Evolutionary conservation across 179 eudicot species (phyloP).

Genomic region (Beta corolliflora): DNA sequence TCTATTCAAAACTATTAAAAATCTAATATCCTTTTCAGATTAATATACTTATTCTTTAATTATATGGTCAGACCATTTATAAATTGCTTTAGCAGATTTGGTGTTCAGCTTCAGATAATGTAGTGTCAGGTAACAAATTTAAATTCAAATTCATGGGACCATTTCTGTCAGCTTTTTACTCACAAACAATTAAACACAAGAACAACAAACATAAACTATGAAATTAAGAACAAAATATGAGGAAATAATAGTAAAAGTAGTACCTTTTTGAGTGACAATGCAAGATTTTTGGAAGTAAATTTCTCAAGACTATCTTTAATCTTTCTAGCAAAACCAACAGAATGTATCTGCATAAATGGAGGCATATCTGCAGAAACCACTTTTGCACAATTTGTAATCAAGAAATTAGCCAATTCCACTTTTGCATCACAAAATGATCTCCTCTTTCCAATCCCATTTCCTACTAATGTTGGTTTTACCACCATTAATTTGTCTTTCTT

Average conservation of each 20-base stretch:
- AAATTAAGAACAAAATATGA: not conserved
- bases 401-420: conserved; percentile 65
- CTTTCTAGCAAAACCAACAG: conserved; percentile 87
- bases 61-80: no score
- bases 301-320: conserved; percentile 85
- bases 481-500: not conserved
- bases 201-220: not conserved
- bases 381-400: conserved; percentile 68
- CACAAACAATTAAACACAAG: no score
- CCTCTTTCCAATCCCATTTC: conserved; percentile 40
- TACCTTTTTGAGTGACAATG: conserved; percentile 85
- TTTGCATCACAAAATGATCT: conserved; percentile 58
- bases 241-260: not conserved
- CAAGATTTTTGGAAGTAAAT: conserved; percentile 80
- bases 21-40: no score
- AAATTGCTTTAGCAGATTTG: no score
- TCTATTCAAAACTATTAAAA: no score
- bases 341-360: conserved; percentile 89
- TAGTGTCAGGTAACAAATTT: no score
- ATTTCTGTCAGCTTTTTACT: no score
- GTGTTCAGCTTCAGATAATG: no score
- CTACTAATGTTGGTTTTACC: conserved; percentile 9
- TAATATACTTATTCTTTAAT: no score
- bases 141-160: no score
- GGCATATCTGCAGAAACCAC: conserved; percentile 88